Evolutionary conservation across 2,329 filamentous ascomycete species (phyloP).

Genomic region (Fusarium paranaense): DNA sequence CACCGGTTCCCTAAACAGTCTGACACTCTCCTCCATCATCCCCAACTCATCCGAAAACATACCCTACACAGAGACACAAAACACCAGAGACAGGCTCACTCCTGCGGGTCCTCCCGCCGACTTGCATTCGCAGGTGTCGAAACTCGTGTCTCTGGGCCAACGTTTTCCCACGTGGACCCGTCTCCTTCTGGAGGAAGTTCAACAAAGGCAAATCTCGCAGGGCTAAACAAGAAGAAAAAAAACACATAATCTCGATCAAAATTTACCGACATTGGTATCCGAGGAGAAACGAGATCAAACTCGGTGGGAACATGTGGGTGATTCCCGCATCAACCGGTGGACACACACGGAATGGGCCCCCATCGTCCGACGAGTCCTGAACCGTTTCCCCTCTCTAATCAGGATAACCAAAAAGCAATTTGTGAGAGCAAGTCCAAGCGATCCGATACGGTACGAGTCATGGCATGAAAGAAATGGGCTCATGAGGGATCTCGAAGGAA

Average conservation of each 20-base stretch:
- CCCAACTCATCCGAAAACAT: background rate
- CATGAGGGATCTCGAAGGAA: background rate
- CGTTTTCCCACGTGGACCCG: background rate
- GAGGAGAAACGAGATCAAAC: background rate
- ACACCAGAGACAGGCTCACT: background rate
- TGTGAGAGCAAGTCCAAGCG: background rate
- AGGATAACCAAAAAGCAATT: background rate
- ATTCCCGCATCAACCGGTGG: background rate
- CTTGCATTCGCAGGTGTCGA: background rate
- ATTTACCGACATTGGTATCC: background rate
- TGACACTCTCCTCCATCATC: background rate
- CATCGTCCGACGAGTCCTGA: too few species aligned
- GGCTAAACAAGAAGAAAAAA: background rate
- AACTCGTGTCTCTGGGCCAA: background rate
- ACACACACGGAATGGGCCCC: background rate
- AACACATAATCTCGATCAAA: background rate
- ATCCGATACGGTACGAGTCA: constrained; percentile 1
- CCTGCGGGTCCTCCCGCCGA: background rate
- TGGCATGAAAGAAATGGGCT: background rate
- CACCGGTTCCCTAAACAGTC: background rate
- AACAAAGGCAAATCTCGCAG: background rate
- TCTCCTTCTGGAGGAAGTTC: background rate
- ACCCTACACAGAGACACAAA: background rate
- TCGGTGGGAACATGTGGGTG: background rate
- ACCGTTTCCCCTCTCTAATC: background rate